Evolutionary conservation across 1,284 basidiomycete species (phyloP).

Genomic region (Moesziomyces globuligerus): DNA sequence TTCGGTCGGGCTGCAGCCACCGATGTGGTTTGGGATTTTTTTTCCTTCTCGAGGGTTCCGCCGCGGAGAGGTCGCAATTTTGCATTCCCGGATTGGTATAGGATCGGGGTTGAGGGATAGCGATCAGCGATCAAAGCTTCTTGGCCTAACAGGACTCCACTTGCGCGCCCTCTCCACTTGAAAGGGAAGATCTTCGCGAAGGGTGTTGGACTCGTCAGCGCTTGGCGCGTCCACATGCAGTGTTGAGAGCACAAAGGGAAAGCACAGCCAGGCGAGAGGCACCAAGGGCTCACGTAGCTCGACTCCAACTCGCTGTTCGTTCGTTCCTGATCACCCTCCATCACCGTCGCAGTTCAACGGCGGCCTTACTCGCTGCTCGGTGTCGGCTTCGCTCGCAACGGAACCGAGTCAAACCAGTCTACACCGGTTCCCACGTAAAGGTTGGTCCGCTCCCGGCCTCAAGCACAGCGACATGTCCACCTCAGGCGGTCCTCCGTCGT

Average conservation of each 20-base stretch:
- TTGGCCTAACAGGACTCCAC: no score
- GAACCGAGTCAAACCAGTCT: constrained; percentile 4
- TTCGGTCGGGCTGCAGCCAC: constrained; percentile 7
- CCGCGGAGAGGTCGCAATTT: not conserved
- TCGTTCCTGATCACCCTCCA: not conserved
- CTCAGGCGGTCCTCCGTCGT: constrained; percentile 11
- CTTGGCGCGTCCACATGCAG: not conserved
- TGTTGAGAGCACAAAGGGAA: no score
- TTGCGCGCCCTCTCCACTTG: constrained; percentile 17
- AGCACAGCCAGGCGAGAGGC: not conserved
- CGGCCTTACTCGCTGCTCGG: no score
- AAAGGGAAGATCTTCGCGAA: constrained; percentile 11
- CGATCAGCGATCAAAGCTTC: no score
- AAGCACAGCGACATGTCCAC: constrained; percentile 14
- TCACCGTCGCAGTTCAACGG: no score
- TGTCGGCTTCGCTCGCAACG: no score
- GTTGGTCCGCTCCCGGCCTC: no score
- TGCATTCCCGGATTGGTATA: constrained; percentile 10
- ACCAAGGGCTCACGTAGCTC: constrained; percentile 11
- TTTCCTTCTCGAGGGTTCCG: constrained; percentile 19
- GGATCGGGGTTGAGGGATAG: not conserved
- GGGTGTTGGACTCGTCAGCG: constrained; percentile 28
- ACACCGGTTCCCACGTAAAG: constrained; percentile 1
- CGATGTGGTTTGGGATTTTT: constrained; percentile 11
- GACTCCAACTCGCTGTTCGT: not conserved